Evolutionary conservation across 2,329 filamentous ascomycete genomes (phyloP).

Genomic region (Aspergillus japonicus): DNA sequence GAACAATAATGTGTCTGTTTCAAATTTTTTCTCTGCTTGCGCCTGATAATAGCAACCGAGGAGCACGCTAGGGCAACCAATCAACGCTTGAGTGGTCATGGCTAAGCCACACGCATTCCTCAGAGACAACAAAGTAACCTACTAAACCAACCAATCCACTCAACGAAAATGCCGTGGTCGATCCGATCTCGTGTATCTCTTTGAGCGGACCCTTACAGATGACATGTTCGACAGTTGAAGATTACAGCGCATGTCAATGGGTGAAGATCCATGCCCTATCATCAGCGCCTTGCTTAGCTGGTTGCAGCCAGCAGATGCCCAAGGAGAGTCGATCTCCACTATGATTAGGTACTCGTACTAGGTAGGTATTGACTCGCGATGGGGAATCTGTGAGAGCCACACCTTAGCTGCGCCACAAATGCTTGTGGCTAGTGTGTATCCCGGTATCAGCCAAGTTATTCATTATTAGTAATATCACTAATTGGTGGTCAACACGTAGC

Average conservation of each 20-base stretch:
- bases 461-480: background rate
- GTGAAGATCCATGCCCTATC: background rate
- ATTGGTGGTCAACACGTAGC: too few species aligned
- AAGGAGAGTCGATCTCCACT: background rate
- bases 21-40: background rate
- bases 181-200: constrained; percentile 17
- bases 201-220: constrained; percentile 19
- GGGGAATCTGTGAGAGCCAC: constrained; percentile 4
- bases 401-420: background rate
- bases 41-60: background rate
- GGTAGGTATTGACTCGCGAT: background rate
- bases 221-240: constrained; percentile 14
- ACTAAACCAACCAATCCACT: background rate
- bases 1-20: background rate
- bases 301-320: background rate
- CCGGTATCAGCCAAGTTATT: background rate
- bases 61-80: background rate
- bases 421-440: constrained; percentile 10
- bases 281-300: background rate
- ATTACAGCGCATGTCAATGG: background rate
- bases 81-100: constrained; percentile 4
- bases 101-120: constrained; percentile 11
- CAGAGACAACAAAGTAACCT: background rate
- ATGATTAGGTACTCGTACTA: background rate
- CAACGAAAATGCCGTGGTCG: constrained; percentile 1